phyloP scores from a whole-genome alignment of 768 basidiomycete species.

The Suillus brevipes region DNA sequence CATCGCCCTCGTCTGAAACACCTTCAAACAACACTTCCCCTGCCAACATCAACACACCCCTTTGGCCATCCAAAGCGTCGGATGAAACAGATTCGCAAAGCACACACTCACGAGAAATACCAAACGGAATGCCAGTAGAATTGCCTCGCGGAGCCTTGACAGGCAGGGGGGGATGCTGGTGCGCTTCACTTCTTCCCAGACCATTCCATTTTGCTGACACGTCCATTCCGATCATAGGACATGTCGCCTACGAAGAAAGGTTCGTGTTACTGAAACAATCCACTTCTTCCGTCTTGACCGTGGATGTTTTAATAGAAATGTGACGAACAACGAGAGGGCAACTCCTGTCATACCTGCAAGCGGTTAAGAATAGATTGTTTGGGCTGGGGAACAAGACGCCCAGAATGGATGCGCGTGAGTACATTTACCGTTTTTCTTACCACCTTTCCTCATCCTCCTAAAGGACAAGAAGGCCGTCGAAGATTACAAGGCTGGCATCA shows the following conservation, averaged over 20 bases:
- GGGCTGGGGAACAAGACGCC: conserved; percentile 81
- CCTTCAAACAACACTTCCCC: conserved; percentile 47
- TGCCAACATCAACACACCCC: conserved; percentile 36
- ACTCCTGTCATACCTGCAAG: conserved; percentile 79
- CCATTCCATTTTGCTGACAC: conserved; percentile 7
- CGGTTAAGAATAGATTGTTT: conserved; percentile 81
- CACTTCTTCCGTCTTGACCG: not conserved
- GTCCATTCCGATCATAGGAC: conserved; percentile 55
- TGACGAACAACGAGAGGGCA: conserved; percentile 79
- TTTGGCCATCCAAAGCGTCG: conserved; percentile 36
- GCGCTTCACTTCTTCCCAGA: conserved; percentile 31
- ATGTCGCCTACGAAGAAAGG: conserved; percentile 81
- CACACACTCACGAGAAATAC: conserved; percentile 38
- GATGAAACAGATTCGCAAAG: conserved; percentile 34
- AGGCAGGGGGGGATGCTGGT: conserved; percentile 82
- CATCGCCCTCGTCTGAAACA: conserved; percentile 48
- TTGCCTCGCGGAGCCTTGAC: conserved; percentile 53
- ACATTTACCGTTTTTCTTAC: conserved; percentile 5
- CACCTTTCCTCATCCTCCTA: conserved; percentile 19
- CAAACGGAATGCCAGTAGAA: conserved; percentile 47
- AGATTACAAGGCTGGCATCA: conserved; percentile 81
- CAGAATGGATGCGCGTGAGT: conserved; percentile 87
- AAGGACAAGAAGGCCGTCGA: conserved; percentile 85
- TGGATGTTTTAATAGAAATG: conserved; percentile 62
- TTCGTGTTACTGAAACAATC: conserved; percentile 33